Conservation (phyloP, 192 early-diverging fungal species). For the Blastocladiella britannica region DNA sequence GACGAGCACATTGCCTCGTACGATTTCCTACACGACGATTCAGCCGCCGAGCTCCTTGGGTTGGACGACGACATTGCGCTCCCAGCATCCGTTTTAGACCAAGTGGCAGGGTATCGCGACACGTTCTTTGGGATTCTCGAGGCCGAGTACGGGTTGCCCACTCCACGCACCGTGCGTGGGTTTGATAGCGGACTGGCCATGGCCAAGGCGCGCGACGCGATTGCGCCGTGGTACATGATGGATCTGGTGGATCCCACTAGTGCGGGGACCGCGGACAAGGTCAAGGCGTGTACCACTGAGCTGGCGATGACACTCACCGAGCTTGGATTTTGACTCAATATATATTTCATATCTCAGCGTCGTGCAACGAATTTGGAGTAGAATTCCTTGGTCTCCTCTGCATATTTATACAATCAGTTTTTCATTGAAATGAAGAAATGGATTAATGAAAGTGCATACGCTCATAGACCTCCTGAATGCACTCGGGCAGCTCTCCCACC, state of each 20-base stretch:
- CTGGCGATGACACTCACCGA: too few relatives aligned
- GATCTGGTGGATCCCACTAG: conserved; percentile 3
- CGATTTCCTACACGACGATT: background rate
- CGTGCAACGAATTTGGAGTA: conserved; percentile 48
- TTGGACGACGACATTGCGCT: background rate
- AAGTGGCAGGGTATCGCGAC: background rate
- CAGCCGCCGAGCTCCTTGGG: background rate
- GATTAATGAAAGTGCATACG: conserved; percentile 3
- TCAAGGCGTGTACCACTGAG: too few relatives aligned
- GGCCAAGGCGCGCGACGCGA: background rate
- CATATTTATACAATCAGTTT: background rate
- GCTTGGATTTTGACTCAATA: too few relatives aligned
- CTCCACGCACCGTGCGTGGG: background rate
- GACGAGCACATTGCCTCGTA: background rate
- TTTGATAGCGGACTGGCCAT: background rate
- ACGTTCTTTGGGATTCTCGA: background rate
- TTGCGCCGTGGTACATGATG: background rate
- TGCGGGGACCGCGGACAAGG: too few relatives aligned
- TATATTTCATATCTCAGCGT: too few relatives aligned
- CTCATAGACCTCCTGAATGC: conserved; percentile 61
- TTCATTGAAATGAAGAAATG: too few relatives aligned
- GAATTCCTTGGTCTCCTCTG: conserved; percentile 38
- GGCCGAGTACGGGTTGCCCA: background rate
- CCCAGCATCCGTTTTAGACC: background rate
- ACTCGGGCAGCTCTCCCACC: conserved; percentile 72